A percentile compares a stretch with the other conserved stretches of the same genome.
Evolutionary conservation across 495 filamentous ascomycete genomes (phyloP).

Genomic region (Xylaria grammica): DNA sequence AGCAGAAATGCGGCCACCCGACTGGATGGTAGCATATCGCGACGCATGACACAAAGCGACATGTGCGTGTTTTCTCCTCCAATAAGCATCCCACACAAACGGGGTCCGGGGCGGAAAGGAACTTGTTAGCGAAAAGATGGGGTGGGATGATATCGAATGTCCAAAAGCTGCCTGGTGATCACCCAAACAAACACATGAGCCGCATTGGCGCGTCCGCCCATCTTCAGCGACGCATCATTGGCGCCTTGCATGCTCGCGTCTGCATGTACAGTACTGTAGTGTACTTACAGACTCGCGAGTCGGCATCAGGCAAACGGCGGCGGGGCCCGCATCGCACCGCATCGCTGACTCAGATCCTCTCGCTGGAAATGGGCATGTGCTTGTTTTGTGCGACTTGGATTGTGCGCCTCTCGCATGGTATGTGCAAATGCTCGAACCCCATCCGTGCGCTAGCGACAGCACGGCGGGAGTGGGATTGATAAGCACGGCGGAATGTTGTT

Average conservation of each 20-base stretch:
- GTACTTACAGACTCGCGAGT: not conserved
- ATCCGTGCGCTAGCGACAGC: constrained; percentile 8
- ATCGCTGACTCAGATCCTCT: constrained; percentile 14
- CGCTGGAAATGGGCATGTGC: not conserved
- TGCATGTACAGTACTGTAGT: not conserved
- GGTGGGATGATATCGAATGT: constrained; percentile 3
- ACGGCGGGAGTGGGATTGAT: constrained; percentile 3
- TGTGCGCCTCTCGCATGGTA: not conserved
- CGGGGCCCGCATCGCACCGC: not conserved
- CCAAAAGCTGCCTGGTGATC: not conserved
- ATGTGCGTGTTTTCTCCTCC: not conserved
- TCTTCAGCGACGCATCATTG: not conserved
- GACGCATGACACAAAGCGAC: constrained; percentile 21
- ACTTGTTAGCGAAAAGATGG: constrained; percentile 6
- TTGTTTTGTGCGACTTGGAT: constrained; percentile 11
- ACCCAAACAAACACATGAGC: not conserved
- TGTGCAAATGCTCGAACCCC: constrained; percentile 10
- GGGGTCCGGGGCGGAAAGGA: not conserved
- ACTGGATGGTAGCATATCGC: constrained; percentile 10
- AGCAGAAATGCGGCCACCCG: constrained; percentile 5
- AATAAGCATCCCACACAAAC: not conserved
- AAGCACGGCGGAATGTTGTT: constrained; percentile 18
- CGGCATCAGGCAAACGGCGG: constrained; percentile 1
- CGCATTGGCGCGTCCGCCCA: constrained; percentile 1
- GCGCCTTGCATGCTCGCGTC: constrained; percentile 10